Evolutionary conservation across 331 rosid genomes (phyloP).

Genomic region (Malus hybrid): DNA sequence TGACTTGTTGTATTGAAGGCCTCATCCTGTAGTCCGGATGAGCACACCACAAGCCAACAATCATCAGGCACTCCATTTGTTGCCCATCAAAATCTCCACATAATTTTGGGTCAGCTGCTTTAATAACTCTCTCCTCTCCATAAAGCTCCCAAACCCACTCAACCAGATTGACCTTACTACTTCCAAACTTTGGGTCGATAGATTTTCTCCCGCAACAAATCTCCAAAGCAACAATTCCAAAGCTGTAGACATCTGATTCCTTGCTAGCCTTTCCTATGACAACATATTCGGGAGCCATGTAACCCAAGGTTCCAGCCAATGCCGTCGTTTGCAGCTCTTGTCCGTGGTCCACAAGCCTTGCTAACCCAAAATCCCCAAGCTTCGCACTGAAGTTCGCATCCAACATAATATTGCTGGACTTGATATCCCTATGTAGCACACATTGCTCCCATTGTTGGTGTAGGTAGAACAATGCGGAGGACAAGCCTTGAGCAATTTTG

Average conservation of each 20-base stretch:
- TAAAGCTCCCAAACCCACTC: conserved; percentile 7
- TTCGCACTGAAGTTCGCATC: background rate
- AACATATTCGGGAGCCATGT: background rate
- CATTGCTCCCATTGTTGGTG: background rate
- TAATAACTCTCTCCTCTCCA: background rate
- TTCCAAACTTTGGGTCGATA: background rate
- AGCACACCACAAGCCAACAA: conserved; percentile 7
- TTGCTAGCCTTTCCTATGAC: background rate
- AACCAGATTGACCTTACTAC: background rate
- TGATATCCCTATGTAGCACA: background rate
- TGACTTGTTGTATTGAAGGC: background rate
- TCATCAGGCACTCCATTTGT: background rate
- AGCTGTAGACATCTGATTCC: background rate
- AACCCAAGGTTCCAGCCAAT: background rate
- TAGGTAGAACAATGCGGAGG: background rate
- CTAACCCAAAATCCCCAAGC: conserved; percentile 3
- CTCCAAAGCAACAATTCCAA: conserved; percentile 5
- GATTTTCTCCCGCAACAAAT: background rate
- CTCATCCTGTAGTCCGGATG: background rate
- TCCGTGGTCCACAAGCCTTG: background rate
- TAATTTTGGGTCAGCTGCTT: background rate
- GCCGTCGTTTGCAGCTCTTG: background rate
- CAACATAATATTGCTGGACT: background rate
- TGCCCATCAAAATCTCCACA: background rate
- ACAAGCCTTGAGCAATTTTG: background rate